phyloP scores from a whole-genome alignment of 371 early-diverging fungal genomes.

The Mortierella sp. region DNA sequence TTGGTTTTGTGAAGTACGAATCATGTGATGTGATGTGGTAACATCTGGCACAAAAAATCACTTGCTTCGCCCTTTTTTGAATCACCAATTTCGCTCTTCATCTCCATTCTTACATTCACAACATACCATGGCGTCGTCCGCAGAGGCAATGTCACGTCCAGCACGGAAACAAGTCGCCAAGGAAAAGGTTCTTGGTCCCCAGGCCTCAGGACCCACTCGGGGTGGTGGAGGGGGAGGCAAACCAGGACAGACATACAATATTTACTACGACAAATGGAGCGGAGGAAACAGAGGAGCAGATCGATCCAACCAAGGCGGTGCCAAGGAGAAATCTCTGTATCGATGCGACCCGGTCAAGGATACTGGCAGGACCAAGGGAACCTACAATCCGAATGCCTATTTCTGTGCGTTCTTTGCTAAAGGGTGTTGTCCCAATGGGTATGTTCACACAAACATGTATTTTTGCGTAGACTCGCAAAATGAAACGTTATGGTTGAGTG shows the following conservation, averaged over 20 bases:
- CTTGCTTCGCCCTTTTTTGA: background rate
- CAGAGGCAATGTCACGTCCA: slow-evolving; percentile 26
- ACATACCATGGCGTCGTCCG: background rate
- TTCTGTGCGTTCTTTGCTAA: slow-evolving; percentile 90
- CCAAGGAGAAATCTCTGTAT: slow-evolving; percentile 67
- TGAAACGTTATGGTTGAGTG: too few relatives aligned
- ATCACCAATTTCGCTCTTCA: background rate
- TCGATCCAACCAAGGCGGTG: slow-evolving; percentile 2
- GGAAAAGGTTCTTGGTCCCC: slow-evolving; percentile 32
- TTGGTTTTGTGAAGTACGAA: too few relatives aligned
- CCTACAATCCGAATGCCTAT: slow-evolving; percentile 69
- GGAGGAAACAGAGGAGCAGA: slow-evolving; percentile 61
- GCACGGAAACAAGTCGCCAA: slow-evolving; percentile 51
- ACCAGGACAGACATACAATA: slow-evolving; percentile 71
- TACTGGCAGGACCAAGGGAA: slow-evolving; percentile 81
- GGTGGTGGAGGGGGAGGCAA: slow-evolving; percentile 7
- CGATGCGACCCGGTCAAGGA: slow-evolving; percentile 78
- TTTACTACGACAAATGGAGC: slow-evolving; percentile 82
- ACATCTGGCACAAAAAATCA: background rate
- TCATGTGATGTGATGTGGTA: background rate
- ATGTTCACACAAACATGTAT: background rate
- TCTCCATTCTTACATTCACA: background rate
- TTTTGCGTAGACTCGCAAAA: too few relatives aligned
- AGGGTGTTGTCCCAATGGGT: slow-evolving; percentile 84
- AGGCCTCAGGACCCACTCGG: slow-evolving; percentile 10